These are phyloP conservation scores for Pseudogymnoascus sp. DNA, from an alignment of 2,329 filamentous ascomycete species.

Conservation along the genomic window DNA sequence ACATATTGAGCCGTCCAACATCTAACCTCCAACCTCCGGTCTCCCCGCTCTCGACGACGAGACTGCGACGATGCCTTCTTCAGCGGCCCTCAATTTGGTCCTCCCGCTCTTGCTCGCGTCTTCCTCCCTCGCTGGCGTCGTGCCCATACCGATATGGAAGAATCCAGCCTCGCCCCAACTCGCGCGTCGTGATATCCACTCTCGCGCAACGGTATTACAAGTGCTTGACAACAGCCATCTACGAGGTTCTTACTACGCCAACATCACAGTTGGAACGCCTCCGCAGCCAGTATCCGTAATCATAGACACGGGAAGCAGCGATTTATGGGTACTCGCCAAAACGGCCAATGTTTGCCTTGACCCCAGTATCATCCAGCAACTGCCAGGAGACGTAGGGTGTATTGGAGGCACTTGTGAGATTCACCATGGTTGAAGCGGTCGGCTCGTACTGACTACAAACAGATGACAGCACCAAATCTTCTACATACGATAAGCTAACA, in stretches of 20 bases:
- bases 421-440: conserved; percentile 13
- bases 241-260: conserved; percentile 47
- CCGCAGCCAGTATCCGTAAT: conserved; percentile 45
- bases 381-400: conserved; percentile 28
- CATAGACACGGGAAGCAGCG: conserved; percentile 54
- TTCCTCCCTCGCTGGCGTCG: background rate
- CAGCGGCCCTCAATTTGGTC: background rate
- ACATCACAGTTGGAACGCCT: conserved; percentile 49
- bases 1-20: background rate
- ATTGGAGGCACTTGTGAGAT: conserved; percentile 35
- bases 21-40: background rate
- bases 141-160: background rate
- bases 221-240: conserved; percentile 41
- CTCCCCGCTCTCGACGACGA: background rate
- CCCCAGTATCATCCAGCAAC: conserved; percentile 28
- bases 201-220: background rate
- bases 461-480: conserved; percentile 15
- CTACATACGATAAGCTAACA: conserved; percentile 38
- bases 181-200: background rate
- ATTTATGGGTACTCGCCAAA: conserved; percentile 42
- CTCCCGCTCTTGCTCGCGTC: background rate
- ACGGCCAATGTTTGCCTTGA: conserved; percentile 9
- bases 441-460: background rate
- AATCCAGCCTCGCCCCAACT: background rate
- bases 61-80: background rate